Evolutionary conservation across 257 asterid genomes (phyloP), one percentile per base, ranked within the genome.

Genomic region (Nicotiana tomentosiformis): DNA sequence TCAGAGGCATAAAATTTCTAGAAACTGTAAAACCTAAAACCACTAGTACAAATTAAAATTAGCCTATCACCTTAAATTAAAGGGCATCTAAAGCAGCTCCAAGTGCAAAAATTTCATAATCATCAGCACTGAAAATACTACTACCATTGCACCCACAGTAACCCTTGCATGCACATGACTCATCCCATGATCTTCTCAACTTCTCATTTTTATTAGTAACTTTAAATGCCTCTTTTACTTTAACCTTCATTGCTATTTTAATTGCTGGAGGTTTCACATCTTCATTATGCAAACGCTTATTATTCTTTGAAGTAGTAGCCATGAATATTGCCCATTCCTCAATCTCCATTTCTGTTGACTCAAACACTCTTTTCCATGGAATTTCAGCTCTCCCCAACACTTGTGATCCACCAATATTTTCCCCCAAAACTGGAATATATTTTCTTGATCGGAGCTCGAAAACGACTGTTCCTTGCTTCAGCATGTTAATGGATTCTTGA

Each of bases 391-490:
- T 88, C 0, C 92, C 97, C 80, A 93, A 5, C 18, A 90, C 79
- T 69, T 88, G 88, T 26, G 97, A 91, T 55, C 93, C 86, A 4
- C 89, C 82, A 6, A 85, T 76, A 78, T 72, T 79, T 35, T 69
- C 39, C 1, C 92, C 86, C 10, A 89, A 26, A 61, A 87, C 55
- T 10, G 94, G 84, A 2, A 81, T 1, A 15, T 82, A 32, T 26
- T 43, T 87, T 81, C 93, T 90, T 70, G 82, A 78, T 17, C 97
- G 88, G 17, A 93, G 91, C 91, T 93, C 97, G 57, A 92, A 87
- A 0, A 86, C 29, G 0, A 86, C 37, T 51, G 79, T 86, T 3
- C 89, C 91, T 66, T 86, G 87, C 82, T 80, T 87, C 67, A 93
- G 35, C 35, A 83, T 67, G 30, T 82, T 72, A 32, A 89, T 84